phyloP scores from a whole-genome alignment of 129 eudicot genomes.

The Helichrysum umbraculigerum region DNA sequence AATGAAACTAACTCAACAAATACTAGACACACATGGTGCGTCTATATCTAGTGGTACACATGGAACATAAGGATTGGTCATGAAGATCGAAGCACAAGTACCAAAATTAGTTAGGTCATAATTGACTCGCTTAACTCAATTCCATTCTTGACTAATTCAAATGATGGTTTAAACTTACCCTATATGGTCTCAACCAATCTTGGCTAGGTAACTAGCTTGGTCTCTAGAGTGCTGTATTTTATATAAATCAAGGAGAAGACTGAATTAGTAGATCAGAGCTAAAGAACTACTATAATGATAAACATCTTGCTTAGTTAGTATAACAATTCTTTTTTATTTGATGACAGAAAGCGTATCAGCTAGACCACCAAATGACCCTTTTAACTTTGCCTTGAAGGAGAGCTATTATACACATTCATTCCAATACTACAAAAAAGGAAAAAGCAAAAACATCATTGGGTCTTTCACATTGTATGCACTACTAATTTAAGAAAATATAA shows the following conservation, averaged over 20 bases:
- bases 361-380: conserved; percentile 8
- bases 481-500: background rate
- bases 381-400: background rate
- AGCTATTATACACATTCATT: background rate
- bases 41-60: background rate
- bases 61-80: no score
- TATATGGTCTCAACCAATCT: background rate
- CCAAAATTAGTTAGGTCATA: no score
- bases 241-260: background rate
- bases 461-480: background rate
- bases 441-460: background rate
- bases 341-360: conserved; percentile 1
- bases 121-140: background rate
- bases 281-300: background rate
- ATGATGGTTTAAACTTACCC: background rate
- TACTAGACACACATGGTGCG: background rate
- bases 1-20: background rate
- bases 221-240: background rate
- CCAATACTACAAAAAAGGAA: background rate
- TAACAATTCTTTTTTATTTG: background rate
- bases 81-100: no score
- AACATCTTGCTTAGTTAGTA: background rate
- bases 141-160: background rate
- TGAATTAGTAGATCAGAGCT: background rate
- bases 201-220: background rate